These are phyloP conservation scores for Stylosanthes scabra DNA, from an alignment of 331 rosid species.

Conservation along the genomic window DNA sequence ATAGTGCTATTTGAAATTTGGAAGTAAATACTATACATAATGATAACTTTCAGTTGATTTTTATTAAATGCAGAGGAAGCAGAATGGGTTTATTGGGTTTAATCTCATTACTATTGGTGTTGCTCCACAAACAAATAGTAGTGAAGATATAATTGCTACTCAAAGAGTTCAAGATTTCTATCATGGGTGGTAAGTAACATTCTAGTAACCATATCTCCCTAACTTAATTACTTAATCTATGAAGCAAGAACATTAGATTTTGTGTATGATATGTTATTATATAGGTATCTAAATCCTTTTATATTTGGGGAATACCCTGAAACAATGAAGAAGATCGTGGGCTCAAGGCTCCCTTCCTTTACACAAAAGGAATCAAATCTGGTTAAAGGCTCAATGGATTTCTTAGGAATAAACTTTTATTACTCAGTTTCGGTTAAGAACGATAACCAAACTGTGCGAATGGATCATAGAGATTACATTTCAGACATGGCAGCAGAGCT, in stretches of 20 bases:
- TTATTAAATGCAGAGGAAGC: slow-evolving; percentile 42
- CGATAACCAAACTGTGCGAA: not conserved
- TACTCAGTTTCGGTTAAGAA: not conserved
- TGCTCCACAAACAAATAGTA: slow-evolving; percentile 37
- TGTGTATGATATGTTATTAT: slow-evolving; percentile 10
- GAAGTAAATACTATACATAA: no score
- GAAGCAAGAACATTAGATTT: not conserved
- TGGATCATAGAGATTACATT: not conserved
- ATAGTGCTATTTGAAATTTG: no score
- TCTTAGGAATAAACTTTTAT: slow-evolving; percentile 49
- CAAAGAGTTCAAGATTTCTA: slow-evolving; percentile 41
- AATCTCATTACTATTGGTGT: slow-evolving; percentile 11
- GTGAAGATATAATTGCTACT: slow-evolving; percentile 46
- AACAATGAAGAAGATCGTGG: slow-evolving; percentile 43
- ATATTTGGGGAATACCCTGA: slow-evolving; percentile 50
- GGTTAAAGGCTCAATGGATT: slow-evolving; percentile 45
- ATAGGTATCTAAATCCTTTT: slow-evolving; percentile 48
- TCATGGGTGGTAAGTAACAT: slow-evolving; percentile 44
- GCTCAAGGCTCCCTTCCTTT: slow-evolving; percentile 54
- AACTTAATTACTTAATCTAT: not conserved
- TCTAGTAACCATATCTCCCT: slow-evolving; percentile 11
- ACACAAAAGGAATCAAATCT: slow-evolving; percentile 45
- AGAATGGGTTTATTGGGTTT: slow-evolving; percentile 47
- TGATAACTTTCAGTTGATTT: not conserved
- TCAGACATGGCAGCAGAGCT: slow-evolving; percentile 27